Evolutionary conservation across 495 filamentous ascomycete genomes (phyloP), one percentile per base, ranked within the genome.

Genomic region (Hyaloscypha finlandica): DNA sequence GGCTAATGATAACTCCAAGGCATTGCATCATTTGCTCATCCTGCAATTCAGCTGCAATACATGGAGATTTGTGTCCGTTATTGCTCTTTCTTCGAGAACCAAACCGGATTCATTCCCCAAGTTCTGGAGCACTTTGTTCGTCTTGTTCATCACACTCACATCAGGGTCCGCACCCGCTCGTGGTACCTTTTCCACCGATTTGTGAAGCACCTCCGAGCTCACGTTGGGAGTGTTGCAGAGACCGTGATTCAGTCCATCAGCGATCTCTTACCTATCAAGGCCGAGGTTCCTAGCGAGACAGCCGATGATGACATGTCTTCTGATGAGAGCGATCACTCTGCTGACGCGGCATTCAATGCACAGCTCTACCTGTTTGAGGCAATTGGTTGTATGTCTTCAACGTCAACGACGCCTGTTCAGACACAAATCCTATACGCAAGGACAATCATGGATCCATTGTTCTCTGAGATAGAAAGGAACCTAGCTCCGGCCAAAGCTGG

Each of bases 61-160:
- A 98, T 98, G 96, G 95, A 98, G 71, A 95, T 97, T 51, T 96
- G 92, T 74, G 93, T 97, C 37, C 89, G 95, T 42, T 98, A 98
- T 75, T 89, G 86, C 75, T 84, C 86, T n/a, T 97, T 97, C 78
- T 98, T 99, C 78, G 92, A 96, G 66, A 82, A 85, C 42, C 90
- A 97, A 70, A 83, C 89, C 3, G 81, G 87, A 2, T 84, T 88
- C 56, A 95, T 98, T 53, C 90, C 91, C 8, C 88, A 85, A 66
- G 93, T 93, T 5, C 81, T 99, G n/a, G 93, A 97, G 69, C 90
- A 89, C 72, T 99, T 98, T 78, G 91, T 98, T 39, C 86, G 87
- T 35, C 86, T 97, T 30, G 89, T 94, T 3, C 95, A 98, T 72
- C 91, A 96, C 74, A 84, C 90, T 48, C 88, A 96, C 74, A 83